A percentile compares a stretch with the other conserved stretches of the same genome.
These are phyloP conservation scores for Digitaria exilis DNA, from an alignment of 202 grass and related monocot species.

Conservation along the genomic window DNA sequence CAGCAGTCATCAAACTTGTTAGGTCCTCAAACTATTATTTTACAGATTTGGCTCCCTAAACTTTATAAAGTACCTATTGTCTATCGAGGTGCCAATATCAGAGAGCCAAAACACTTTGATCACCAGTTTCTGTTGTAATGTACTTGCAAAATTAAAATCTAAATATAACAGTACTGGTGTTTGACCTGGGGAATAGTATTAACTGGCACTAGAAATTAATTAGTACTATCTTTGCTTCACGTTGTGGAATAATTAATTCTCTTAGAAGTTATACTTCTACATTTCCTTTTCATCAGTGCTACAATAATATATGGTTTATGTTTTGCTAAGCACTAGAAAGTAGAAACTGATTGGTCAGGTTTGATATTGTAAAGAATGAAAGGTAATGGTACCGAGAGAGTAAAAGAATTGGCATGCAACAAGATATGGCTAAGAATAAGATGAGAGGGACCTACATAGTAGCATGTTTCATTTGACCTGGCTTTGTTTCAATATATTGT, in stretches of 20 bases:
- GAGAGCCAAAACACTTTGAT: neutral
- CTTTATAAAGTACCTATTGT: neutral
- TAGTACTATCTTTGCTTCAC: neutral
- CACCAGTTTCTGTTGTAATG: neutral
- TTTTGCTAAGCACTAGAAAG: neutral
- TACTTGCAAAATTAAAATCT: neutral
- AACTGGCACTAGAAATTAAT: slow-evolving; percentile 12
- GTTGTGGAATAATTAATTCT: neutral
- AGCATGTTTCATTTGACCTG: neutral
- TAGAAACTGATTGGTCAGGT: neutral
- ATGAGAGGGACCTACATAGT: neutral
- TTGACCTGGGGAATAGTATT: neutral
- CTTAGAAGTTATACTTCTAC: neutral
- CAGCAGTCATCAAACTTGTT: neutral
- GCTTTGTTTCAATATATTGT: slow-evolving; percentile 10
- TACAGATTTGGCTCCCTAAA: neutral
- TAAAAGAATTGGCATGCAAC: slow-evolving; percentile 14
- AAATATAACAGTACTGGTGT: neutral
- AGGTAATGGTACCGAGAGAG: neutral
- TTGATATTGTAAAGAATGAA: neutral
- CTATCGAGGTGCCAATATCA: neutral
- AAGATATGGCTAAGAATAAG: neutral
- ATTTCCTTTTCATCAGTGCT: neutral
- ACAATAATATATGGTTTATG: neutral
- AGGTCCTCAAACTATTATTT: neutral